These are phyloP conservation scores for Mycena crocata DNA, from an alignment of 768 basidiomycete genomes.

Conservation along the genomic window DNA sequence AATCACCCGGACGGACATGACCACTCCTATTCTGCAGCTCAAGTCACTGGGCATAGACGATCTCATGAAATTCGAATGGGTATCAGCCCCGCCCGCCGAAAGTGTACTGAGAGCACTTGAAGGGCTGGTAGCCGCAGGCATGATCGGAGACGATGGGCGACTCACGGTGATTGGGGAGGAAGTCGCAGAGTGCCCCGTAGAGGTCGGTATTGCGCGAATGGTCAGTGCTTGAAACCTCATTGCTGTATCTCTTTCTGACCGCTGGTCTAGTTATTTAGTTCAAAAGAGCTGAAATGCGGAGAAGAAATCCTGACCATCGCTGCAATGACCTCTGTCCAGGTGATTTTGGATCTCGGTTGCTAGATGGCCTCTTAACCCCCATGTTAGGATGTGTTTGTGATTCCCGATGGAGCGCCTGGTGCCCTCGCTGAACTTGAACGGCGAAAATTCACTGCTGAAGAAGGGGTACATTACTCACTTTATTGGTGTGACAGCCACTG, in stretches of 20 bases:
- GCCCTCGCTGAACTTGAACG: slow-evolving; percentile 92
- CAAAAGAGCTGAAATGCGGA: slow-evolving; percentile 88
- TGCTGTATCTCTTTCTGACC: not conserved
- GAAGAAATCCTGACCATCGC: slow-evolving; percentile 97
- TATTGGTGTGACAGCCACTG: slow-evolving; percentile 3
- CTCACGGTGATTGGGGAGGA: slow-evolving; percentile 83
- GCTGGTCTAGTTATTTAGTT: slow-evolving; percentile 78
- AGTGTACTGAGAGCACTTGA: slow-evolving; percentile 89
- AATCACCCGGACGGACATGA: slow-evolving; percentile 91
- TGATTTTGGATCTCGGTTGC: slow-evolving; percentile 38
- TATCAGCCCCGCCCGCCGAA: slow-evolving; percentile 88
- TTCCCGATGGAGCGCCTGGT: slow-evolving; percentile 86
- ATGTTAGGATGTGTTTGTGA: slow-evolving; percentile 86
- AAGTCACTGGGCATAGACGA: slow-evolving; percentile 97
- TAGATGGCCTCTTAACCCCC: slow-evolving; percentile 5
- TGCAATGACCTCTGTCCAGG: slow-evolving; percentile 95
- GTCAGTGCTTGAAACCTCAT: slow-evolving; percentile 55
- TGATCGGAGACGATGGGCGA: slow-evolving; percentile 85
- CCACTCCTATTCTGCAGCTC: slow-evolving; percentile 91
- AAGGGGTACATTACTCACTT: slow-evolving; percentile 75
- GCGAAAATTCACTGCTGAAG: slow-evolving; percentile 97
- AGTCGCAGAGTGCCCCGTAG: slow-evolving; percentile 94
- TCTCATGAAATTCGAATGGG: slow-evolving; percentile 96
- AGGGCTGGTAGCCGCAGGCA: slow-evolving; percentile 81
- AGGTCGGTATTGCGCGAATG: slow-evolving; percentile 94